These are phyloP conservation scores for Rhinocladiella similis DNA, from an alignment of 2,329 filamentous ascomycete genomes.

Conservation along the genomic window DNA sequence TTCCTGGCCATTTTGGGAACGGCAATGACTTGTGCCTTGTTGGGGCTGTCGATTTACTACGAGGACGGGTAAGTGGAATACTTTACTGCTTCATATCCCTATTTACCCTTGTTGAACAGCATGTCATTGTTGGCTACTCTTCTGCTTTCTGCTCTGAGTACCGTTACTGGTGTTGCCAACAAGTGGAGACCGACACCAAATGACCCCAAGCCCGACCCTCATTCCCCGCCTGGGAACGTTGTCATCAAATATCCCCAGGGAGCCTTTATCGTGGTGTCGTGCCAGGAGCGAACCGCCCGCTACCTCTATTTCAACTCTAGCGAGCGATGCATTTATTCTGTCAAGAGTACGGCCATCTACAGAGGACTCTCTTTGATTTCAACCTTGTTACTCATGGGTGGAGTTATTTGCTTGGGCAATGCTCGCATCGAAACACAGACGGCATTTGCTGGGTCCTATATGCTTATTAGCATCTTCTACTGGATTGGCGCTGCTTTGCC, in stretches of 20 bases:
- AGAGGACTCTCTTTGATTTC: slow-evolving; percentile 50
- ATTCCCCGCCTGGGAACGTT: slow-evolving; percentile 44
- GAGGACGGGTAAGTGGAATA: slow-evolving; percentile 40
- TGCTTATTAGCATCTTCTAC: slow-evolving; percentile 51
- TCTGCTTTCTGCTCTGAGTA: slow-evolving; percentile 50
- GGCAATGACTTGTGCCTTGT: slow-evolving; percentile 42
- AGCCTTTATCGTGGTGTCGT: slow-evolving; percentile 50
- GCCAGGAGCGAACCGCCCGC: slow-evolving; percentile 50
- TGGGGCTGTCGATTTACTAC: slow-evolving; percentile 45
- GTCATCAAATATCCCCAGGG: slow-evolving; percentile 55
- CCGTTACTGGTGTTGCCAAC: slow-evolving; percentile 50
- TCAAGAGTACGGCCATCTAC: slow-evolving; percentile 42
- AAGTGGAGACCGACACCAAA: too few relatives aligned
- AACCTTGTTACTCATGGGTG: slow-evolving; percentile 54
- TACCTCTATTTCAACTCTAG: slow-evolving; percentile 53
- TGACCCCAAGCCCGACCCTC: slow-evolving; percentile 33
- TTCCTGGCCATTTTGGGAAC: slow-evolving; percentile 48
- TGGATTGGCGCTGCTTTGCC: slow-evolving; percentile 55
- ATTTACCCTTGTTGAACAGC: slow-evolving; percentile 25
- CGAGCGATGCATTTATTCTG: slow-evolving; percentile 50
- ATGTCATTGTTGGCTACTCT: slow-evolving; percentile 52
- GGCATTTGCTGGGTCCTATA: slow-evolving; percentile 51
- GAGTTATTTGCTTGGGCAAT: too few relatives aligned
- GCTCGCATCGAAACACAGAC: slow-evolving; percentile 49
- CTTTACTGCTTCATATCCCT: not conserved